Percentiles rank a stretch among this genome's conserved stretches.
phyloP scores from a whole-genome alignment of 768 basidiomycete species.

The Strobilomyces confusus region DNA sequence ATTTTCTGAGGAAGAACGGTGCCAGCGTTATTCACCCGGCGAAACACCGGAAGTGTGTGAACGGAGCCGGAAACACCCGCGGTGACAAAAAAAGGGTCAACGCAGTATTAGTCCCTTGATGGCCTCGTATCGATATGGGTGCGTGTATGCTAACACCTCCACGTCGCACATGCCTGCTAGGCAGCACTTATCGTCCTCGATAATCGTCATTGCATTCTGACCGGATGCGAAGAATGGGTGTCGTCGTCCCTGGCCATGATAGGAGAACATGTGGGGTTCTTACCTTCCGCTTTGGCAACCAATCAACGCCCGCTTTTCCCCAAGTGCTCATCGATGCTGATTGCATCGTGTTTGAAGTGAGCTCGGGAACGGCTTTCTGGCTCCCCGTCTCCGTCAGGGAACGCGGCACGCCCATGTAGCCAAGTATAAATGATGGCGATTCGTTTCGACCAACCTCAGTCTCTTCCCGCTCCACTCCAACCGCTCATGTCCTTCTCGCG shows the following conservation, averaged over 20 bases:
- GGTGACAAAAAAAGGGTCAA: no score
- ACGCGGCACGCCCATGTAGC: neutral
- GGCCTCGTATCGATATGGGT: neutral
- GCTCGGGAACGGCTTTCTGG: conserved; percentile 1
- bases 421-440: conserved; percentile 13
- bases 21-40: no score
- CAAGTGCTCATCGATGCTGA: conserved; percentile 4
- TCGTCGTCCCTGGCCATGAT: neutral
- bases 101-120: conserved; percentile 6
- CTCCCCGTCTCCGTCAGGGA: conserved; percentile 5
- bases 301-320: neutral
- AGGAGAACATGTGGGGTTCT: neutral
- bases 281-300: conserved; percentile 10
- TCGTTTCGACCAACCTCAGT: neutral
- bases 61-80: no score
- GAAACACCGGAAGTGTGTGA: no score
- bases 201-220: neutral
- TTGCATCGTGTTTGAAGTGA: conserved; percentile 16
- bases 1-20: no score
- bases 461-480: neutral
- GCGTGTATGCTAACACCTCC: neutral
- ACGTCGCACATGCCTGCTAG: neutral
- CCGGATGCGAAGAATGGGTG: neutral
- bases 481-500: conserved; percentile 7
- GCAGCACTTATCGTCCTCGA: neutral